Conservation (phyloP, 169 alveolate genomes). For the Plasmodium vinckei region DNA sequence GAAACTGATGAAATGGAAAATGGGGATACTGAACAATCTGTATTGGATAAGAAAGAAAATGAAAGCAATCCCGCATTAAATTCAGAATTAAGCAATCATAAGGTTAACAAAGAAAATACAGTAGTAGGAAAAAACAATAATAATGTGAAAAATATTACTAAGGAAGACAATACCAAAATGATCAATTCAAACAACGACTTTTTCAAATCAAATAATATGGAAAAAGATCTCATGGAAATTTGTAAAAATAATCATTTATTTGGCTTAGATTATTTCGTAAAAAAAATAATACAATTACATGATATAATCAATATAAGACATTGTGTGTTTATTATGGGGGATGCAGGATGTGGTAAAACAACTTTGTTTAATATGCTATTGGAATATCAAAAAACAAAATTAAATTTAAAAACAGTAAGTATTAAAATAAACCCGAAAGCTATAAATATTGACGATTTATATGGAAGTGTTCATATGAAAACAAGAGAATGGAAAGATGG, state of each 20-base stretch:
- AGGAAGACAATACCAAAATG: background rate
- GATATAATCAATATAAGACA: constrained; percentile 95
- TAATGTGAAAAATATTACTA: background rate
- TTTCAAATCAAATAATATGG: constrained; percentile 16
- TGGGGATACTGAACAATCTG: background rate
- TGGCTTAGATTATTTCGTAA: constrained; percentile 86
- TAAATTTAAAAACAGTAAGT: constrained; percentile 91
- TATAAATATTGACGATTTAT: constrained; percentile 92
- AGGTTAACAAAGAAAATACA: background rate
- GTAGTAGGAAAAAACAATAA: background rate
- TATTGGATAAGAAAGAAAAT: background rate
- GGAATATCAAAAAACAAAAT: constrained; percentile 91
- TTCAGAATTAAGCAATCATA: background rate
- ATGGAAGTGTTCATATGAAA: constrained; percentile 93
- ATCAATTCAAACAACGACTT: background rate
- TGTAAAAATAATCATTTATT: constrained; percentile 56
- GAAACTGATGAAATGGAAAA: background rate
- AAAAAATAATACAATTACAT: constrained; percentile 93
- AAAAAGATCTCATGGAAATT: constrained; percentile 48
- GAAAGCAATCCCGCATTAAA: background rate
- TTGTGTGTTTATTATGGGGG: constrained; percentile 97
- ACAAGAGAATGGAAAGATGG: constrained; percentile 97
- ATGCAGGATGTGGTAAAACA: constrained; percentile 96
- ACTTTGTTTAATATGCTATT: constrained; percentile 94
- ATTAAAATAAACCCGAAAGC: constrained; percentile 94